A percentile compares a stretch with the other conserved stretches of the same genome.
These are phyloP conservation scores for Fraxinus quadrangulata DNA, from an alignment of 257 asterid species.

Conservation along the genomic window DNA sequence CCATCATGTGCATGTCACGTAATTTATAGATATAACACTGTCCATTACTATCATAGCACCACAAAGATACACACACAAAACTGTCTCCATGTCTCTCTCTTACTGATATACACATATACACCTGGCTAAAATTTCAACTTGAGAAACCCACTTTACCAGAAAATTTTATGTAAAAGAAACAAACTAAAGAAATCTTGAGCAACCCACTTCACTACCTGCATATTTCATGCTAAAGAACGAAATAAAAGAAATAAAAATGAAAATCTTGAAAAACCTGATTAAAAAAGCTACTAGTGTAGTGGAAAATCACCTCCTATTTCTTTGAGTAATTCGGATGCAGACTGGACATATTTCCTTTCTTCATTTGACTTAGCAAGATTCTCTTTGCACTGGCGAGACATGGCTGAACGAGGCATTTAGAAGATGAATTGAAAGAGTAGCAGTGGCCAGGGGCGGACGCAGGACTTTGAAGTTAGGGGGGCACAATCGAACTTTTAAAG, in stretches of 20 bases:
- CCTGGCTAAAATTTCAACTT: conserved; percentile 32
- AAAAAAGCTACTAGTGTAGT: background rate
- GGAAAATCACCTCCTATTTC: conserved; percentile 27
- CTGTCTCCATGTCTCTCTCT: too few species aligned
- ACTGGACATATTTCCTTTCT: background rate
- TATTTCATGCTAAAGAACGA: background rate
- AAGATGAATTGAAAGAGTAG: background rate
- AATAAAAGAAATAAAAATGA: background rate
- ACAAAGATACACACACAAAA: too few species aligned
- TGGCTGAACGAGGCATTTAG: background rate
- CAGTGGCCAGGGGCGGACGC: too few species aligned
- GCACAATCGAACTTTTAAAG: too few species aligned
- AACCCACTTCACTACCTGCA: conserved; percentile 11
- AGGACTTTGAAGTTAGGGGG: too few species aligned
- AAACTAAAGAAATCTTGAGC: conserved; percentile 3
- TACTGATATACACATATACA: too few species aligned
- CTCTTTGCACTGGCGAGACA: background rate
- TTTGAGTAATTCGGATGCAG: conserved; percentile 11
- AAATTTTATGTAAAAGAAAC: conserved; percentile 6
- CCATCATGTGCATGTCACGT: too few species aligned
- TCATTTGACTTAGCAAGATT: background rate
- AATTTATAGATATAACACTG: too few species aligned
- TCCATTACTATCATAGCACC: too few species aligned
- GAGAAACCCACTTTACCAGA: conserved; percentile 36
- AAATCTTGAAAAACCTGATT: background rate